Base-by-base conservation (phyloP, 1,139 yeast species). In the Kluyveromyces sp. region DNA sequence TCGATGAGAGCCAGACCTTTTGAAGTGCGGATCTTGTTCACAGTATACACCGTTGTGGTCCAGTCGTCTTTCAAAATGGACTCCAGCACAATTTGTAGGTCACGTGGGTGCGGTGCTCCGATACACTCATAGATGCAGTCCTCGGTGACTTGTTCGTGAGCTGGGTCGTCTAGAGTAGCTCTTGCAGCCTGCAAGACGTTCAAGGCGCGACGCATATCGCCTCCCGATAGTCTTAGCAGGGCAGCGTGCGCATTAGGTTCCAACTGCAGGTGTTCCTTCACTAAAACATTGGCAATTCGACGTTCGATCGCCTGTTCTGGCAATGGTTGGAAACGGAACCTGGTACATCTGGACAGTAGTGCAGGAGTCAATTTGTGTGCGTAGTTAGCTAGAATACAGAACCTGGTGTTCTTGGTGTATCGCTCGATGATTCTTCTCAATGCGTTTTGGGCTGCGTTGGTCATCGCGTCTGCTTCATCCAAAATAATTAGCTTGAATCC, bases 391-490 rank as follows among this genome's bases (percentile, higher is more conserved):
- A 94, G 71, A 39, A 94, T 89, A 67, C 98, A 92, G 66, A 94
- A 94, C 51, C 99, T 75, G 15, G 97, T 89, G 64, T 89, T 89
- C 58, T 86, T 84, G 22, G 98, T 89, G 61, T 87, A 92, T 60
- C 86, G 88, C 63, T 94, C 99, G 63, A 94, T 94, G 55, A 78
- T 74, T 57, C 99, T 71, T 64, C 99, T 76, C 51, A 94, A 70
- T 1, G 98, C 96, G 61, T 92, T 92, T 63, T 94, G 96, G 0
- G 99, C 98, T 8, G 84, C 95, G 48, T 84, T 81, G 1, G 99
- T 92, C 98, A 94, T 94, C 37, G 98, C 95, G 66, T 94, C 98
- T 0, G 98, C 98, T 67, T 94, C 99, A 67, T 94, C 99, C 52
- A 94, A 70, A 30, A 94, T 87, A 47, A 94, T 83, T 53, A 94